Evolutionary conservation across 805 yeast genomes (phyloP).

Genomic region (Jamesozyma rosinii): DNA sequence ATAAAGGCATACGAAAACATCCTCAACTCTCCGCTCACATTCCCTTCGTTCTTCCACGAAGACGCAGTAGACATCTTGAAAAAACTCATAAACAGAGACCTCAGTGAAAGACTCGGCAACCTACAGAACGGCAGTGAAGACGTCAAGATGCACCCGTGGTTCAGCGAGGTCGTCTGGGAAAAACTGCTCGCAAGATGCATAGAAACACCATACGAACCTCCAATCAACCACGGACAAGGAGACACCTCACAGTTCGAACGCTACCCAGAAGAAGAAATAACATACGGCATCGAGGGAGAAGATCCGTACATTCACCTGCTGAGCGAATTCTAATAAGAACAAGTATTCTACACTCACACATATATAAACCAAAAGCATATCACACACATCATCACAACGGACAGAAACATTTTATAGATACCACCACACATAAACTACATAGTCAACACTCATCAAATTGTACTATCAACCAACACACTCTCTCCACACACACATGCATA

Average conservation of each 20-base stretch:
- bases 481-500: too few species aligned
- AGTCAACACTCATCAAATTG: background rate
- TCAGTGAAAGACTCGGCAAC: slow-evolving; percentile 76
- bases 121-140: slow-evolving; percentile 76
- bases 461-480: background rate
- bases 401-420: background rate
- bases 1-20: slow-evolving; percentile 92
- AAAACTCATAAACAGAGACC: slow-evolving; percentile 68
- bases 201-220: slow-evolving; percentile 94
- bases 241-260: slow-evolving; percentile 73
- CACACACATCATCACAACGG: background rate
- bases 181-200: slow-evolving; percentile 72
- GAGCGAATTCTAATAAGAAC: slow-evolving; percentile 39
- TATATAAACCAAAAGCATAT: too few species aligned
- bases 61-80: slow-evolving; percentile 67
- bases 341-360: background rate
- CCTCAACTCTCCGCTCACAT: slow-evolving; percentile 63
- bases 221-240: slow-evolving; percentile 82
- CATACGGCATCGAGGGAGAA: slow-evolving; percentile 52
- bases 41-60: slow-evolving; percentile 65
- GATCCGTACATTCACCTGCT: slow-evolving; percentile 59
- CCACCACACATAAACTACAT: background rate
- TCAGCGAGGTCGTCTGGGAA: slow-evolving; percentile 86
- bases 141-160: slow-evolving; percentile 83
- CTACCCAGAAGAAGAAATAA: slow-evolving; percentile 68